A percentile compares a stretch with the other conserved stretches of the same genome.
phyloP scores from a whole-genome alignment of 495 filamentous ascomycete species.

The Neurospora sp. region DNA sequence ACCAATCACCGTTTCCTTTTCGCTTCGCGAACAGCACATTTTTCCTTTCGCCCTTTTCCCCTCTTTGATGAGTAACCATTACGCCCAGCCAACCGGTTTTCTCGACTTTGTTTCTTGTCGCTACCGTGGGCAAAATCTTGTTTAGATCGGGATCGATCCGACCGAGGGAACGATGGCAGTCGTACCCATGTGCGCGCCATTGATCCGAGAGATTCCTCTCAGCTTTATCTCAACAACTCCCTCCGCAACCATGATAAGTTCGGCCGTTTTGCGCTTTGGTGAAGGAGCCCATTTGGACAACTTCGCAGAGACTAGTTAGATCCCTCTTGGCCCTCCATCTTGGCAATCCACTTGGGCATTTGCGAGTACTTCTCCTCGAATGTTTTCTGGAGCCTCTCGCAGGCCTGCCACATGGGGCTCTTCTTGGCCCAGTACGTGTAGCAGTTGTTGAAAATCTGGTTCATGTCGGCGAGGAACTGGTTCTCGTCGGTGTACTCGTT shows the following conservation, averaged over 20 bases:
- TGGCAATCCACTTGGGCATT: conserved; percentile 41
- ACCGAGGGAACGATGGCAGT: background rate
- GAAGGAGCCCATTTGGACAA: background rate
- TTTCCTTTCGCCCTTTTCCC: background rate
- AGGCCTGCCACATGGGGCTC: conserved; percentile 34
- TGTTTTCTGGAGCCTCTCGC: conserved; percentile 37
- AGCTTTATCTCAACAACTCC: background rate
- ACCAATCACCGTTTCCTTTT: background rate
- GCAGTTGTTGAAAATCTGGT: conserved; percentile 41
- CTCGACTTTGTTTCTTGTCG: background rate
- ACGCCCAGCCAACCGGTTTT: background rate
- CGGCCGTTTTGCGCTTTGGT: background rate
- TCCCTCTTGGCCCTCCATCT: conserved; percentile 35
- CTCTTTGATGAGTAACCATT: background rate
- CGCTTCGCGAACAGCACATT: background rate
- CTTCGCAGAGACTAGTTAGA: background rate
- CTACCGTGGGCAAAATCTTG: background rate
- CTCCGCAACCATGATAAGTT: background rate
- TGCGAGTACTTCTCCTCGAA: conserved; percentile 40
- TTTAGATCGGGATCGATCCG: background rate
- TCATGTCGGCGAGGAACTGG: conserved; percentile 37
- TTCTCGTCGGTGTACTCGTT: conserved; percentile 30
- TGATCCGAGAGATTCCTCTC: background rate
- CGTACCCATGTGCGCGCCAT: background rate
- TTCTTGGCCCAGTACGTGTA: conserved; percentile 34